Evolutionary conservation across 169 alveolate species (phyloP).

Genomic region (Plasmodium relictum): DNA sequence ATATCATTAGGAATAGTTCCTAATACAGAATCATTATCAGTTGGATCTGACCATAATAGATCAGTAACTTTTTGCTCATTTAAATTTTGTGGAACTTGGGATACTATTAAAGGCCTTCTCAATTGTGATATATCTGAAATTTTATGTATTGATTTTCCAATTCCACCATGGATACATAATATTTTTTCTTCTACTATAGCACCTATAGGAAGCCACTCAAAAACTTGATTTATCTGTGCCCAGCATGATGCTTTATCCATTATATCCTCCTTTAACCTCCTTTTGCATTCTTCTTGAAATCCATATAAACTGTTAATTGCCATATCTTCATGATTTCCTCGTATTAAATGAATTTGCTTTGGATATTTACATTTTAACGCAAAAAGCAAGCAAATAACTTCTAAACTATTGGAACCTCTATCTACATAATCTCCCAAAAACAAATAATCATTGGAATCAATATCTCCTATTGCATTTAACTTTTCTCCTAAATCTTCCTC

Average conservation of each 20-base stretch:
- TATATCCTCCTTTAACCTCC: slow-evolving; percentile 97
- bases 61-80: slow-evolving; percentile 91
- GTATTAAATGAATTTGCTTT: slow-evolving; percentile 96
- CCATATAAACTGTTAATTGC: slow-evolving; percentile 99
- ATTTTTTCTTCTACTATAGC: slow-evolving; percentile 98
- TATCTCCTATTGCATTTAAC: slow-evolving; percentile 94
- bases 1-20: slow-evolving; percentile 98
- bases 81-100: slow-evolving; percentile 92
- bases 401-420: slow-evolving; percentile 95
- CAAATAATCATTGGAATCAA: slow-evolving; percentile 97
- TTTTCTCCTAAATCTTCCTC: slow-evolving; percentile 89
- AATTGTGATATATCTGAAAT: slow-evolving; percentile 93
- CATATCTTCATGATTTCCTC: slow-evolving; percentile 99
- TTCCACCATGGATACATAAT: slow-evolving; percentile 99
- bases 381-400: slow-evolving; percentile 95
- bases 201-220: slow-evolving; percentile 99
- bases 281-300: slow-evolving; percentile 98
- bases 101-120: slow-evolving; percentile 95
- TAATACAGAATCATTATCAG: slow-evolving; percentile 97
- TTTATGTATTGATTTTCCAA: slow-evolving; percentile 94
- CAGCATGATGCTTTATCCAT: slow-evolving; percentile 95
- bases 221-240: slow-evolving; percentile 95
- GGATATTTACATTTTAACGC: slow-evolving; percentile 98
- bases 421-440: slow-evolving; percentile 99
- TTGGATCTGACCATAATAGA: slow-evolving; percentile 96